Base-by-base conservation (phyloP, 1,284 basidiomycete genomes). In the Boletellus deceptivus region DNA sequence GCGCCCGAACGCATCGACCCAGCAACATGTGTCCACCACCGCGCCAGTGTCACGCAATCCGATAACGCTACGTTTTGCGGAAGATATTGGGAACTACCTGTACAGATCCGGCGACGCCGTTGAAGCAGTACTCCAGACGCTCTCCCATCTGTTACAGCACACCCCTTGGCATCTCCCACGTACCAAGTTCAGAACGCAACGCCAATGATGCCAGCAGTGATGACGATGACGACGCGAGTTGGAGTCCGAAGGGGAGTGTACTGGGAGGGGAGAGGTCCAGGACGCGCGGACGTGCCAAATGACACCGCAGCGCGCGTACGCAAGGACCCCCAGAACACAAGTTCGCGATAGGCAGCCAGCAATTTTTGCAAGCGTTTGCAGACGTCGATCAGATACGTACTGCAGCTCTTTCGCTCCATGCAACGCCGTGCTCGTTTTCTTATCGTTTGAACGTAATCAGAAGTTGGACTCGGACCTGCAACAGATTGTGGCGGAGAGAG, bases 41-140 rank as follows among this genome's bases (percentile, higher is more conserved):
- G 31, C 43, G 2, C 37, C 56, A 17, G 9, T 42, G 8, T 25
- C 56, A 33, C 72, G 76, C 43, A 89, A 87, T 60, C 91, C 92
- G 2, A 79, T 95, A 43, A 83, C 88, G 17, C 71, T 90, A 6
- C 79, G 92, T n/a, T n/a, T 74, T 96, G 17, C 93, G 91, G 71
- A 96, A 96, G 68, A 84, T 96, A 49, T 77, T 96, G 22, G 84
- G 87, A 24, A 86, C 86, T 2, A 91, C 83, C 50, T 94, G 91
- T 58, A 86, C 93, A 45, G 92, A 95, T 64, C 76, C 83, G 13
- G 80, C 83, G 2, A 92, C 89, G 0, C 75, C 79, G 35, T n/a
- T n/a, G 88, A 93, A 55, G 93, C 92, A n/a, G n/a, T n/a, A 0
- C 75, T 97, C 29, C 78, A 84, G 50, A 94, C 91, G 0, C 80